Conservation (phyloP, 164 flowering plant species). For the Amborella trichopoda region DNA sequence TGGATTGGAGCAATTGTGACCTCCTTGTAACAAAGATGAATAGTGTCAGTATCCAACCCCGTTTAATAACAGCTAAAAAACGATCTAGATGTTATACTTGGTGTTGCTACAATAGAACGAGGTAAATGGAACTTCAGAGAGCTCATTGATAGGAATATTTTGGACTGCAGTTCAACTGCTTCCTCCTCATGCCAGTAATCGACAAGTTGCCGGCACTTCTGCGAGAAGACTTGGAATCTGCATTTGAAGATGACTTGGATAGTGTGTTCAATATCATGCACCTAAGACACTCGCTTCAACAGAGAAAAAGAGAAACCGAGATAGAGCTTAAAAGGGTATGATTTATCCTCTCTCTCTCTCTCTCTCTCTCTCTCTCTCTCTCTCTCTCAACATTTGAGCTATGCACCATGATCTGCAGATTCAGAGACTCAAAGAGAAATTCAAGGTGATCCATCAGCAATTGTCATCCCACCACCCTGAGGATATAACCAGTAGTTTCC, state of each 20-base stretch:
- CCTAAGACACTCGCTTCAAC: constrained; percentile 50
- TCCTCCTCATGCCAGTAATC: constrained; percentile 90
- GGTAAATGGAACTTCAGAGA: neutral
- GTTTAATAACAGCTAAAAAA: too few species aligned
- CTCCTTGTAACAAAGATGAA: too few species aligned
- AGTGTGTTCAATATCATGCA: constrained; percentile 69
- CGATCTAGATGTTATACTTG: neutral
- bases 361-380: neutral
- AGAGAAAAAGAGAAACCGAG: constrained; percentile 55
- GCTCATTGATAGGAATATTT: neutral
- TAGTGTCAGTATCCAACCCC: too few species aligned
- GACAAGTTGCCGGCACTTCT: constrained; percentile 91
- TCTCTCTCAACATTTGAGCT: neutral
- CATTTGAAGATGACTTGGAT: constrained; percentile 69
- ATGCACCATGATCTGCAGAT: constrained; percentile 38
- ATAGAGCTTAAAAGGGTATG: constrained; percentile 80
- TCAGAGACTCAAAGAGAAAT: constrained; percentile 75
- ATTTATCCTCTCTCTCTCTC: neutral
- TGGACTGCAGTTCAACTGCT: constrained; percentile 82
- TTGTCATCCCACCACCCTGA: constrained; percentile 15
- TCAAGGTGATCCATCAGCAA: constrained; percentile 55
- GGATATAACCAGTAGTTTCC: too few species aligned
- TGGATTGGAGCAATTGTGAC: too few species aligned
- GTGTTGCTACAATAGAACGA: neutral
- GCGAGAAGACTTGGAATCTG: constrained; percentile 72